phyloP scores from a whole-genome alignment of 2,329 filamentous ascomycete genomes.

The Calonectria montana region DNA sequence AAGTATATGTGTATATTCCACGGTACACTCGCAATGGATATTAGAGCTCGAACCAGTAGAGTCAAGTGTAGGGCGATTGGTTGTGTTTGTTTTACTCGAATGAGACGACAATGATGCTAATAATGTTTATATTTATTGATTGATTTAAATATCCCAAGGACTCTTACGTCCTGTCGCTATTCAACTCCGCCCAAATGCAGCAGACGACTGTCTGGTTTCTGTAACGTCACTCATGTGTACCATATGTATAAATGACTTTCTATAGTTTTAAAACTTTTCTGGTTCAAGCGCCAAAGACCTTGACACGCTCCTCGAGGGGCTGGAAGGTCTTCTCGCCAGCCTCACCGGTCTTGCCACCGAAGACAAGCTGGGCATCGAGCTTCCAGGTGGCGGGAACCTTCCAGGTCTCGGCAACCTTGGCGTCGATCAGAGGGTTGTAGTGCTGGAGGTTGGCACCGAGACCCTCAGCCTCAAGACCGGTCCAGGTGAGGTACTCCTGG shows the following conservation, averaged over 20 bases:
- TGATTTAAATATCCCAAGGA: slow-evolving; percentile 14
- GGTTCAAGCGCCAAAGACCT: slow-evolving; percentile 67
- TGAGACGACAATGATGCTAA: neutral
- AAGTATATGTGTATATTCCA: too few species aligned
- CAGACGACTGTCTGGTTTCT: slow-evolving; percentile 4
- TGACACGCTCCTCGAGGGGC: slow-evolving; percentile 74
- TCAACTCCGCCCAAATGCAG: slow-evolving; percentile 29
- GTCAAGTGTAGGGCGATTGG: too few species aligned
- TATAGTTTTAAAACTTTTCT: slow-evolving; percentile 7
- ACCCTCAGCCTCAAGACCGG: slow-evolving; percentile 83
- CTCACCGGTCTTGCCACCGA: slow-evolving; percentile 72
- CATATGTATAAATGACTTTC: neutral
- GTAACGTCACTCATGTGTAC: neutral
- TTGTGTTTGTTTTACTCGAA: neutral
- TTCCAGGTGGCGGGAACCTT: slow-evolving; percentile 78
- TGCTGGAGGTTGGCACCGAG: slow-evolving; percentile 92
- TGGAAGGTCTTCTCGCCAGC: slow-evolving; percentile 73
- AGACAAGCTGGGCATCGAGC: slow-evolving; percentile 86
- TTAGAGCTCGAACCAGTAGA: too few species aligned
- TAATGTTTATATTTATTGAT: slow-evolving; percentile 4
- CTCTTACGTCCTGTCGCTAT: slow-evolving; percentile 11
- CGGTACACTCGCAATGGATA: too few species aligned
- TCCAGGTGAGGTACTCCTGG: slow-evolving; percentile 82
- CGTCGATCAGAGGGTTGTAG: slow-evolving; percentile 89
- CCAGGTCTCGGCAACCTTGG: slow-evolving; percentile 76